Conservation (phyloP, 306 rosid species). For the Pueraria montana region DNA sequence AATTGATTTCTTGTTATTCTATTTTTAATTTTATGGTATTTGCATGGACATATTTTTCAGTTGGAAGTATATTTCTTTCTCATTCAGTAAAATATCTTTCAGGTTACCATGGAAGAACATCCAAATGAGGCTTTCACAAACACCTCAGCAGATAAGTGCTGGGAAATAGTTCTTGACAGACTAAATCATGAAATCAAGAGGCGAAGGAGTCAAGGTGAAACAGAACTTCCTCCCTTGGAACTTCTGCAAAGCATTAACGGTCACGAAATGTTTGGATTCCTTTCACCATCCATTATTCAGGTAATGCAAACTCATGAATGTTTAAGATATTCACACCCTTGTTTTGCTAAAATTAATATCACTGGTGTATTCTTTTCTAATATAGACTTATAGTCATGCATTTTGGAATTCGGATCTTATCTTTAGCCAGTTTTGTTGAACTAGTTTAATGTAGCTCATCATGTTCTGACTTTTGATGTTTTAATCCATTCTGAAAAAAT, state of each 20-base stretch:
- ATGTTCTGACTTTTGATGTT: slow-evolving; percentile 38
- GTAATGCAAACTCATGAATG: slow-evolving; percentile 51
- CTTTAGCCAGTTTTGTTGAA: not conserved
- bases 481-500: slow-evolving; percentile 37
- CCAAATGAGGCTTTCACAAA: slow-evolving; percentile 64
- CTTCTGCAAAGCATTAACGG: slow-evolving; percentile 63
- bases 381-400: not conserved
- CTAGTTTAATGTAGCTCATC: slow-evolving; percentile 19
- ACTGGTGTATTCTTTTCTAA: not conserved
- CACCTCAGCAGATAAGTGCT: slow-evolving; percentile 68
- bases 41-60: slow-evolving; percentile 30
- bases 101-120: slow-evolving; percentile 81
- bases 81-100: slow-evolving; percentile 47
- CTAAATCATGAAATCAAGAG: slow-evolving; percentile 60
- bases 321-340: not conserved
- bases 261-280: slow-evolving; percentile 88
- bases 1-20: not conserved
- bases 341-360: not conserved
- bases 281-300: slow-evolving; percentile 66
- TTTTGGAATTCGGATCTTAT: not conserved
- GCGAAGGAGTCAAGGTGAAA: slow-evolving; percentile 53
- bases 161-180: slow-evolving; percentile 70
- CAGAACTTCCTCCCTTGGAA: slow-evolving; percentile 52
- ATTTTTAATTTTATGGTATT: not conserved
- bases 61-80: slow-evolving; percentile 18